phyloP scores from a whole-genome alignment of 148 eudicot species.

The Linanthus parryae region DNA sequence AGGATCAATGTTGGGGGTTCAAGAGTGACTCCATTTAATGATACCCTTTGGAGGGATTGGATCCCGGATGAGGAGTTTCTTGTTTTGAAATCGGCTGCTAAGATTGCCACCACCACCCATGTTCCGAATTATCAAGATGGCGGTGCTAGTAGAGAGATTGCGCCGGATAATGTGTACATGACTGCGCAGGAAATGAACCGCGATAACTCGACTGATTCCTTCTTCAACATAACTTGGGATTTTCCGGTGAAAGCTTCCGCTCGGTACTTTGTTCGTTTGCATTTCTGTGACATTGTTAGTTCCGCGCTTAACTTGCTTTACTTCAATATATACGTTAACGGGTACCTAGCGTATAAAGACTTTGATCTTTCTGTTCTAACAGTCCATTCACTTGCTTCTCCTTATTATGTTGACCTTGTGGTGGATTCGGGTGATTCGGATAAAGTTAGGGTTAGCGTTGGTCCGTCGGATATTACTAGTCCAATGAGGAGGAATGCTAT shows the following conservation, averaged over 20 bases:
- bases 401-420: constrained; percentile 53
- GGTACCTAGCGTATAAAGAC: constrained; percentile 60
- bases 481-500: constrained; percentile 58
- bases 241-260: constrained; percentile 47
- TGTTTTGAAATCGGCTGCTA: constrained; percentile 63
- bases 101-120: constrained; percentile 29
- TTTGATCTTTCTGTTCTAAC: constrained; percentile 68
- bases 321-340: constrained; percentile 72
- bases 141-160: constrained; percentile 59
- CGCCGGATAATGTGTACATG: constrained; percentile 85
- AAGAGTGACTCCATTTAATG: constrained; percentile 79
- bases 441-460: constrained; percentile 53
- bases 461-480: constrained; percentile 76
- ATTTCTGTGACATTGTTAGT: constrained; percentile 45
- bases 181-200: constrained; percentile 83
- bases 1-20: constrained; percentile 91
- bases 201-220: constrained; percentile 26
- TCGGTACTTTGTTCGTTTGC: constrained; percentile 66
- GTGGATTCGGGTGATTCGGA: constrained; percentile 47
- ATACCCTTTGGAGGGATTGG: constrained; percentile 96
- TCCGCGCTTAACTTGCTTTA: constrained; percentile 54
- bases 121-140: constrained; percentile 50
- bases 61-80: constrained; percentile 74
- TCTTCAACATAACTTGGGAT: constrained; percentile 76
- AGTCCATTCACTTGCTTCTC: constrained; percentile 41